Base-by-base conservation (phyloP, 2,329 filamentous ascomycete genomes). In the Fusarium goolgardi region DNA sequence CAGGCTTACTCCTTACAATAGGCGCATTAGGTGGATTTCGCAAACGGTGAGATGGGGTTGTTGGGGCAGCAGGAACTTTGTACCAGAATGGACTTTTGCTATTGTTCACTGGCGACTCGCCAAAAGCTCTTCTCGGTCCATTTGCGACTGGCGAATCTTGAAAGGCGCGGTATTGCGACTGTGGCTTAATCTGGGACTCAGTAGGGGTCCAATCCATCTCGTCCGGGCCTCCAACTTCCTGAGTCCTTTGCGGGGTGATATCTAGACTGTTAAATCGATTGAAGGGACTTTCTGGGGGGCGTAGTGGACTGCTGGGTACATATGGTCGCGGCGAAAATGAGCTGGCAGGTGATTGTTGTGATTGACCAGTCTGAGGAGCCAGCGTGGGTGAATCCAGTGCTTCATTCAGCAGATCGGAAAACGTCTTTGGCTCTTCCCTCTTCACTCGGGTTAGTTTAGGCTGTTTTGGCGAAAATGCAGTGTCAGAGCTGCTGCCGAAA, bases 151-250 rank as follows among this genome's bases (percentile, higher is more conserved):
- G 76, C 45, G 80, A 76, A 44, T 83, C 78, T 61, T 81, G 83
- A 73, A 89, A 88, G 11, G 85, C 86, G 54, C 85, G 84, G 62
- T 88, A 79, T 3, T 63, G 72, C 6, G 71, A 67, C 9, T 70
- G 69, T 2, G 60, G n/a, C 49, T 81, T 69, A 5, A 52, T 31
- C 45, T 81, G 80, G n/a, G 84, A 83, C 56, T 81, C 80, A 0
- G 87, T 88, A 1, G 90, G 89, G 4, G 88, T 86, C 88, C 91
- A 93, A 73, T 94, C 91, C 91, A 94, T 94, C 56, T 85, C 85
- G 39, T 90, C 86, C 2, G 80, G 81, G 58, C 84, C 80, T 11
- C 81, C 78, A 2, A 73, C 53, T 23, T 74, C 63, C 35, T 67
- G 65, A 3, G 60, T 39, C 29, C 40, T 65, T 31, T 66, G 60